phyloP scores from a whole-genome alignment of 805 yeast genomes.

The Barnettozyma wickerhamii region DNA sequence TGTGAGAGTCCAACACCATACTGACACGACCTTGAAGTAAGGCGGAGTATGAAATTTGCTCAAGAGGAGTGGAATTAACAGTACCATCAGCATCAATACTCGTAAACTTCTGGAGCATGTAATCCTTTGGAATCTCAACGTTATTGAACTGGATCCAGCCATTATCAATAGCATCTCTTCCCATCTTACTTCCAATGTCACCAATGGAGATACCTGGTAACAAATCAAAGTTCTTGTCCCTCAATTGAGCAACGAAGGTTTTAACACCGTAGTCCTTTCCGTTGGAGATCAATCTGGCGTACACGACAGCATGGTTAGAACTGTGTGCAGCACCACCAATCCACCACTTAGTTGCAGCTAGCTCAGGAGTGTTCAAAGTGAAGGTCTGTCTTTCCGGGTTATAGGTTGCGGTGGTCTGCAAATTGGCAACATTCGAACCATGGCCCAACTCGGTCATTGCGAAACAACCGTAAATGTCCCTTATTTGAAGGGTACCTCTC shows the following conservation, averaged over 20 bases:
- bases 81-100: slow-evolving; percentile 66
- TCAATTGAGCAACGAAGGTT: slow-evolving; percentile 85
- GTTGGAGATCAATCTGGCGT: slow-evolving; percentile 76
- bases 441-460: slow-evolving; percentile 93
- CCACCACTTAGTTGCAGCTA: slow-evolving; percentile 98
- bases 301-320: slow-evolving; percentile 81
- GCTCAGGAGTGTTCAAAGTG: slow-evolving; percentile 76
- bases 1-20: slow-evolving; percentile 83
- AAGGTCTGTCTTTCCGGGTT: slow-evolving; percentile 63
- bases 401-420: slow-evolving; percentile 89
- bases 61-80: slow-evolving; percentile 72
- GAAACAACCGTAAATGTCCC: slow-evolving; percentile 73
- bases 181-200: slow-evolving; percentile 94
- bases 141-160: slow-evolving; percentile 93
- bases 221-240: slow-evolving; percentile 70
- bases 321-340: slow-evolving; percentile 97
- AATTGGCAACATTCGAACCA: slow-evolving; percentile 90
- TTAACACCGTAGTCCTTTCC: slow-evolving; percentile 90
- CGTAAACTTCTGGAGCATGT: slow-evolving; percentile 77
- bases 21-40: slow-evolving; percentile 83
- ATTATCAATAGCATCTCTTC: slow-evolving; percentile 92
- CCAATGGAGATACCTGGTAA: slow-evolving; percentile 81
- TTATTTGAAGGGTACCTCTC: slow-evolving; percentile 56
- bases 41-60: slow-evolving; percentile 86
- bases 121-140: slow-evolving; percentile 79